phyloP scores from a whole-genome alignment of 2,329 filamentous ascomycete species.

The Capronia coronata region DNA sequence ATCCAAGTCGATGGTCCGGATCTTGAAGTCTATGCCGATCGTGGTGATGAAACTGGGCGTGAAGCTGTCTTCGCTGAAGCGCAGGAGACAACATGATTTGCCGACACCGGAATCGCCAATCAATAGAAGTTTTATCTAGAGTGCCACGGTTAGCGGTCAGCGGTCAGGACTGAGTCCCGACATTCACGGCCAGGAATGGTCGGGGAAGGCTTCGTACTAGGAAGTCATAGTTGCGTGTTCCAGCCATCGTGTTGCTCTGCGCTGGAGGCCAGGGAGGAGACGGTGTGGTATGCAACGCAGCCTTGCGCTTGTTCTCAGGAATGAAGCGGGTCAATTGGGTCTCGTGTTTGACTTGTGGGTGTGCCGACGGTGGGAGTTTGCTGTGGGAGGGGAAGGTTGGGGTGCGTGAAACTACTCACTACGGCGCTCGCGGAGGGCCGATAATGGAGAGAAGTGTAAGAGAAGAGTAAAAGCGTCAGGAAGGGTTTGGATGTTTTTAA shows the following conservation, averaged over 20 bases:
- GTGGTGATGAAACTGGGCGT: conserved; percentile 97
- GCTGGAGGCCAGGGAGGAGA: not conserved
- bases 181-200: not conserved
- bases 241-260: conserved; percentile 60
- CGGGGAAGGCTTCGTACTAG: conserved; percentile 56
- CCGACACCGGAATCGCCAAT: conserved; percentile 96
- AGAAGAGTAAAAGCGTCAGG: too few species aligned
- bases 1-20: conserved; percentile 96
- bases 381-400: not conserved
- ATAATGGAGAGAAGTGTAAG: not conserved
- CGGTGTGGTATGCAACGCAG: conserved; percentile 2
- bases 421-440: too few species aligned
- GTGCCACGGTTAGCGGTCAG: not conserved
- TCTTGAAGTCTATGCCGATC: conserved; percentile 99
- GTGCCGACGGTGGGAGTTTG: too few species aligned
- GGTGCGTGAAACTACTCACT: not conserved
- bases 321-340: not conserved
- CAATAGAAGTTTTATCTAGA: conserved; percentile 88
- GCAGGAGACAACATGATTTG: conserved; percentile 93
- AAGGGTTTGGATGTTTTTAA: too few species aligned
- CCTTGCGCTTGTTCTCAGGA: not conserved
- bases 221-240: conserved; percentile 98
- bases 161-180: too few species aligned
- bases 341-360: not conserved
- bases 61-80: conserved; percentile 96